Percentiles rank a stretch among this genome's conserved stretches.
These are phyloP conservation scores for Pterulicium gracile DNA, from an alignment of 1,284 basidiomycete species.

Conservation along the genomic window DNA sequence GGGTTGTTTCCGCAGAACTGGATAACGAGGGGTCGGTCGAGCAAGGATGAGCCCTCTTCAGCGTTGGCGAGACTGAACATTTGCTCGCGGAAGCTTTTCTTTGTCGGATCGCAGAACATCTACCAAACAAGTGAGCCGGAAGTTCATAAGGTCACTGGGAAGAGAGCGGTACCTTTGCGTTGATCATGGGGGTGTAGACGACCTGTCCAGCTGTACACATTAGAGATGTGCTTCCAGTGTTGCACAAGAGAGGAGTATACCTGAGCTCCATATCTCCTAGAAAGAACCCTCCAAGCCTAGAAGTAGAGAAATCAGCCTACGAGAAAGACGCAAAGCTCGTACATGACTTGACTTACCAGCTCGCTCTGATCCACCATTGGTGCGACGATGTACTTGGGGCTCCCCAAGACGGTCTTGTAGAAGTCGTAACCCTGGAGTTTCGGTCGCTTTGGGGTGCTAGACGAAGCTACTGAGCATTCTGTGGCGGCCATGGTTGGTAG, in stretches of 20 bases:
- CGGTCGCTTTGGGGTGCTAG: neutral
- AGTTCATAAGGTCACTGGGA: neutral
- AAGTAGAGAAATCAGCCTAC: neutral
- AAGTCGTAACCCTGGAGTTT: conserved; percentile 79
- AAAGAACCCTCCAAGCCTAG: conserved; percentile 87
- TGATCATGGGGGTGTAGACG: conserved; percentile 96
- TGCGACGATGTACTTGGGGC: conserved; percentile 83
- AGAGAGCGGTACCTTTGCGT: conserved; percentile 57
- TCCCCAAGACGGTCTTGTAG: conserved; percentile 66
- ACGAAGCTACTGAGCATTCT: neutral
- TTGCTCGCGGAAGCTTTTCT: conserved; percentile 44
- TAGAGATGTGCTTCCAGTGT: neutral
- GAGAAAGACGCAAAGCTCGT: neutral
- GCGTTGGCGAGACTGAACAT: conserved; percentile 62
- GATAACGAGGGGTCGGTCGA: conserved; percentile 81
- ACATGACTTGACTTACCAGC: conserved; percentile 49
- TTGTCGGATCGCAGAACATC: conserved; percentile 55
- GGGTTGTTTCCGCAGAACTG: conserved; percentile 95
- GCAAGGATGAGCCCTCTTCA: conserved; percentile 50
- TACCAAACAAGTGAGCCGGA: conserved; percentile 15
- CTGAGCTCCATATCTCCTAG: conserved; percentile 75
- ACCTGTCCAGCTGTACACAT: conserved; percentile 35
- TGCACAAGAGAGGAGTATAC: conserved; percentile 26
- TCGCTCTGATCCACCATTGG: conserved; percentile 99
- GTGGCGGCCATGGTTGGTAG: neutral